These are phyloP conservation scores for Atalantia buxifolia DNA, from an alignment of 345 rosid genomes.

Conservation along the genomic window DNA sequence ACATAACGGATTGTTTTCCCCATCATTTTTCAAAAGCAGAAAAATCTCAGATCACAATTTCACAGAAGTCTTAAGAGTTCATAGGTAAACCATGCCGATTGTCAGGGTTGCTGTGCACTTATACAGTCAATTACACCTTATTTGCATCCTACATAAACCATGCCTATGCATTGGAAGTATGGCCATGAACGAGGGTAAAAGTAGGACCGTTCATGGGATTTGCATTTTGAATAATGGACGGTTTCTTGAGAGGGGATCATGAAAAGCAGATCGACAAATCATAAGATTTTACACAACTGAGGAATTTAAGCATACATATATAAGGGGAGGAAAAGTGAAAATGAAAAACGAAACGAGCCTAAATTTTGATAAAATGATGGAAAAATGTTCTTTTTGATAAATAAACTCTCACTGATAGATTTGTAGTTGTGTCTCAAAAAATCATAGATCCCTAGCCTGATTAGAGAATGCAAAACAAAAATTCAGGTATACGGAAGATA, in stretches of 20 bases:
- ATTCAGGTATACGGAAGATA: neutral
- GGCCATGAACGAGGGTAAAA: neutral
- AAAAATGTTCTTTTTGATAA: neutral
- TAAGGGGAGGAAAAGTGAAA: no score
- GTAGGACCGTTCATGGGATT: neutral
- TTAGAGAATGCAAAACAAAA: neutral
- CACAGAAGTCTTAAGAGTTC: neutral
- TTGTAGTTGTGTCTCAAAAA: neutral
- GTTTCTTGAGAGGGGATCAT: no score
- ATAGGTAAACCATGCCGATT: neutral
- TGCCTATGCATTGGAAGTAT: neutral
- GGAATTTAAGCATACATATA: neutral
- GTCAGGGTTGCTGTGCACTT: neutral
- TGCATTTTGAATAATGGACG: no score
- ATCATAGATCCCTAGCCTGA: neutral
- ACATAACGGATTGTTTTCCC: neutral
- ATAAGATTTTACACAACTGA: no score
- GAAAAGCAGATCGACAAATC: no score
- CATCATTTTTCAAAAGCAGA: neutral
- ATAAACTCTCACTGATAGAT: neutral
- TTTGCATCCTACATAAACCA: neutral
- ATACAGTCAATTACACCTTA: neutral
- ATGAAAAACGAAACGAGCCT: neutral
- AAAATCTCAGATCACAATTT: neutral
- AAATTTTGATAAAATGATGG: neutral